These are phyloP conservation scores for Dactylellina leptospora DNA, from an alignment of 2,329 filamentous ascomycete species.

Conservation along the genomic window DNA sequence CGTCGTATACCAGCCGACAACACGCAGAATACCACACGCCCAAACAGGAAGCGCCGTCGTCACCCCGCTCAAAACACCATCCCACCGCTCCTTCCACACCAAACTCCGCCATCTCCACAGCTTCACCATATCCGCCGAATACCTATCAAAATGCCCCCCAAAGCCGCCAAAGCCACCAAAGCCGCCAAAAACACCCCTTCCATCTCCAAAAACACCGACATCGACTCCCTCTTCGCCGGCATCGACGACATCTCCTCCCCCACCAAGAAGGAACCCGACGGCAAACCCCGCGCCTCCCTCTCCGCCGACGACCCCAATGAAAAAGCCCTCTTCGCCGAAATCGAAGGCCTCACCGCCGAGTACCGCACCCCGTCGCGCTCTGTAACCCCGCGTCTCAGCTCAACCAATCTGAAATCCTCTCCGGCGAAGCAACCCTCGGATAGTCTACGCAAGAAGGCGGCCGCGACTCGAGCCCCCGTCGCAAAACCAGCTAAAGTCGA, in stretches of 20 bases:
- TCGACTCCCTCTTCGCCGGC: slow-evolving; percentile 73
- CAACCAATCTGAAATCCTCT: slow-evolving; percentile 58
- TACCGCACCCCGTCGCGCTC: slow-evolving; percentile 73
- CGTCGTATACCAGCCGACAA: slow-evolving; percentile 13
- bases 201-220: slow-evolving; percentile 68
- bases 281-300: slow-evolving; percentile 63
- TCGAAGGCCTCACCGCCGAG: slow-evolving; percentile 80
- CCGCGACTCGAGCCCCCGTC: slow-evolving; percentile 56
- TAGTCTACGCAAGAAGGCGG: slow-evolving; percentile 56
- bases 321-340: slow-evolving; percentile 84
- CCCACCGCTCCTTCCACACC: background rate
- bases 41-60: slow-evolving; percentile 1
- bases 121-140: slow-evolving; percentile 60
- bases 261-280: slow-evolving; percentile 64
- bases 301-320: slow-evolving; percentile 63
- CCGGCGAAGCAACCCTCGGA: slow-evolving; percentile 60
- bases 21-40: slow-evolving; percentile 29
- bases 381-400: slow-evolving; percentile 74
- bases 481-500: slow-evolving; percentile 48
- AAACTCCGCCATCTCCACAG: background rate
- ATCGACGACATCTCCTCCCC: slow-evolving; percentile 65
- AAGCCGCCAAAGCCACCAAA: too few relatives aligned
- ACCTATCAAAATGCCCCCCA: slow-evolving; percentile 67
- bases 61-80: too few relatives aligned
- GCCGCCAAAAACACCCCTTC: slow-evolving; percentile 63